Evolutionary conservation across 2,329 filamentous ascomycete species (phyloP).

Genomic region (Madurella mycetomatis): DNA sequence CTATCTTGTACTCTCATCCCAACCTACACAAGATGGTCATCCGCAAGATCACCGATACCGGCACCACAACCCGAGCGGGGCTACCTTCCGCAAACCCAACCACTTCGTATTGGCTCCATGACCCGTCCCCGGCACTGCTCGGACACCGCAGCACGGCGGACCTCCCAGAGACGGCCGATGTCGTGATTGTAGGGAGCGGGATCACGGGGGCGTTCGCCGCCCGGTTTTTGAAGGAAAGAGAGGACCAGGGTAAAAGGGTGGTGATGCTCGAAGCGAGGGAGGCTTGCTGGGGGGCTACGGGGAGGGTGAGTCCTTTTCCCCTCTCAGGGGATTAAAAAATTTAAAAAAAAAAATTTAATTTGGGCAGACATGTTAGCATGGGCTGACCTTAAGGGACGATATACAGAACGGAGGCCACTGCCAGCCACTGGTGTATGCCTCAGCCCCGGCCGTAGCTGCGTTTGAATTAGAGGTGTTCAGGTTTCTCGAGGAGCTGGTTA

Average conservation of each 20-base stretch:
- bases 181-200: conserved; percentile 70
- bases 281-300: conserved; percentile 78
- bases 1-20: not conserved
- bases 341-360: too few species aligned
- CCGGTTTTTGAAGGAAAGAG: conserved; percentile 49
- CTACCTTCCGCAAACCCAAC: conserved; percentile 60
- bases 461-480: conserved; percentile 70
- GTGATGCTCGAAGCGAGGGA: conserved; percentile 74
- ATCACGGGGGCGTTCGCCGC: conserved; percentile 73
- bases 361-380: too few species aligned
- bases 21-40: conserved; percentile 11
- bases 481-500: conserved; percentile 55
- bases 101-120: conserved; percentile 68
- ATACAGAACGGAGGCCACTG: conserved; percentile 66
- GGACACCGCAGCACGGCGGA: conserved; percentile 64
- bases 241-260: conserved; percentile 43
- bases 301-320: conserved; percentile 52
- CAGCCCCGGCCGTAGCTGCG: conserved; percentile 55
- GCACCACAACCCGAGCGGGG: conserved; percentile 32
- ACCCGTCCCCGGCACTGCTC: conserved; percentile 59
- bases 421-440: conserved; percentile 64
- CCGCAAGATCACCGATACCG: conserved; percentile 1
- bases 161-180: conserved; percentile 59
- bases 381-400: not conserved
- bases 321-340: too few species aligned